Percentiles rank a stretch among this genome's conserved stretches.
Evolutionary conservation across 2,329 filamentous ascomycete species (phyloP).

Genomic region (Plectosphaerella sp.): DNA sequence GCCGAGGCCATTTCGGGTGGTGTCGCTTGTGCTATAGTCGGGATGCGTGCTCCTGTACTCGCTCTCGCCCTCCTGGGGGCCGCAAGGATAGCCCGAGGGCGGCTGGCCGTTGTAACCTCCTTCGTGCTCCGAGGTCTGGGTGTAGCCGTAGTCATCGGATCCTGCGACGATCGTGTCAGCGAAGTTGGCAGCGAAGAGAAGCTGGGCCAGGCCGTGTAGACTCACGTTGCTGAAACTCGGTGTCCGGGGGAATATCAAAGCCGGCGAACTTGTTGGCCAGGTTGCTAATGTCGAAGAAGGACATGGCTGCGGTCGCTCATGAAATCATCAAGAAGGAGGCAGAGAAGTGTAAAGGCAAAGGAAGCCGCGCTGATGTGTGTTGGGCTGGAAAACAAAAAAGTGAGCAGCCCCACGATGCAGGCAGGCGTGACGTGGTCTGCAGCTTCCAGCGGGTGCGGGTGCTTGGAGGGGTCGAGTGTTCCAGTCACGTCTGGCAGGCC

Average conservation of each 20-base stretch:
- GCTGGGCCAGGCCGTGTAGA: constrained; percentile 2
- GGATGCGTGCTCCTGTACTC: constrained; percentile 9
- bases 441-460: neutral
- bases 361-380: neutral
- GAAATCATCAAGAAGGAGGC: too few relatives aligned
- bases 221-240: constrained; percentile 25
- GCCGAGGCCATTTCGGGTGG: constrained; percentile 2
- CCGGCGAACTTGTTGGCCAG: constrained; percentile 32
- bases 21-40: constrained; percentile 9
- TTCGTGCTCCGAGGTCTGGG: constrained; percentile 3
- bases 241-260: constrained; percentile 24
- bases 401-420: neutral
- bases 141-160: constrained; percentile 10
- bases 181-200: neutral
- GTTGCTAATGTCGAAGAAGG: constrained; percentile 25
- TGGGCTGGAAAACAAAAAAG: neutral
- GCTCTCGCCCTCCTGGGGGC: constrained; percentile 10
- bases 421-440: neutral
- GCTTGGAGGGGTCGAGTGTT: neutral
- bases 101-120: constrained; percentile 9
- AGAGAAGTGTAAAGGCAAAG: neutral
- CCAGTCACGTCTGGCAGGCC: too few relatives aligned
- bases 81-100: constrained; percentile 10
- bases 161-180: too few relatives aligned
- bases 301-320: constrained; percentile 16